phyloP scores from a whole-genome alignment of 345 rosid genomes.

The Camelina hispida region DNA sequence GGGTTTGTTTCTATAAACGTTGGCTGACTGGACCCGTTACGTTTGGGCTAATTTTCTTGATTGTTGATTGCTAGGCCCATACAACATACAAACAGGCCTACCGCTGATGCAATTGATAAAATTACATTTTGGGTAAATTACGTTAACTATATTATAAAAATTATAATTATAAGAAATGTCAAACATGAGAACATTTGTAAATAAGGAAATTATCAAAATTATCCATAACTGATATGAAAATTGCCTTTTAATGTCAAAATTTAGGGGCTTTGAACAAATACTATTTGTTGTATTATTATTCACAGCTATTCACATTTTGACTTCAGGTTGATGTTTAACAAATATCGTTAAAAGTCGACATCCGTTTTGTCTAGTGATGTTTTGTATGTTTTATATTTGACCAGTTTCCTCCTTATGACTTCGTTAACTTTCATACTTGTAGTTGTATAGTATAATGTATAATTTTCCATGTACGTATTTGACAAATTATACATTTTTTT shows the following conservation, averaged over 20 bases:
- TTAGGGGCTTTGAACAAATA: neutral
- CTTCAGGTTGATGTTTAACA: neutral
- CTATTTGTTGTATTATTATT: neutral
- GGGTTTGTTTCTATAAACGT: neutral
- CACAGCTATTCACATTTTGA: neutral
- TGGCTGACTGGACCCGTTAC: neutral
- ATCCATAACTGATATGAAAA: neutral
- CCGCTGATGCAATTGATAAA: neutral
- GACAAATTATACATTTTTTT: neutral
- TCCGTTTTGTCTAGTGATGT: neutral
- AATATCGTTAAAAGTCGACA: neutral
- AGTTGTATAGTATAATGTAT: too few species aligned
- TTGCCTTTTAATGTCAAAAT: neutral
- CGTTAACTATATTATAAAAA: neutral
- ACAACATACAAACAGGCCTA: neutral
- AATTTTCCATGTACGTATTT: neutral
- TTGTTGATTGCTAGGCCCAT: neutral
- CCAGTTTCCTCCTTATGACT: too few species aligned
- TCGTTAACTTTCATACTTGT: too few species aligned
- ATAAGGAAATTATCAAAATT: neutral
- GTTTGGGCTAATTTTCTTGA: neutral
- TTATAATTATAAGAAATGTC: neutral
- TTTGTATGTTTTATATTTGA: neutral
- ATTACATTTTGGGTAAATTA: neutral
- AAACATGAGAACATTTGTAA: neutral